phyloP scores from a whole-genome alignment of 306 rosid species.

The Prunus dulcis region DNA sequence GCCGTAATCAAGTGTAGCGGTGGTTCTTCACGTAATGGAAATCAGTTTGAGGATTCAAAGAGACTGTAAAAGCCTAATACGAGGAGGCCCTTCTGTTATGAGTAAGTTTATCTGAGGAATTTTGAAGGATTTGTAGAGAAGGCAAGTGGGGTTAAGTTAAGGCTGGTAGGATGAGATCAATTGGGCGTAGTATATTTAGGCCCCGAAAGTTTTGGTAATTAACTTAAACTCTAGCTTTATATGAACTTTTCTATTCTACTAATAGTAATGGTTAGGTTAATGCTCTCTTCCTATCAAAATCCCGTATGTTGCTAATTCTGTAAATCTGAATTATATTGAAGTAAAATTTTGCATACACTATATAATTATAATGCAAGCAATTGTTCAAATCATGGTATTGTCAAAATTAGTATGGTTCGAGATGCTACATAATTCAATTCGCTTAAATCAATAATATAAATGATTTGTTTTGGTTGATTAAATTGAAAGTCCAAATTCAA shows the following conservation, averaged over 20 bases:
- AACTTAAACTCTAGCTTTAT: not conserved
- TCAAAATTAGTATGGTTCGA: too few relatives aligned
- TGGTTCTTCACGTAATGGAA: not conserved
- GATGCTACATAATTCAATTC: too few relatives aligned
- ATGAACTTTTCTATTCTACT: too few relatives aligned
- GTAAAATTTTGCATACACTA: too few relatives aligned
- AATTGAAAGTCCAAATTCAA: too few relatives aligned
- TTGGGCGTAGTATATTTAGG: not conserved
- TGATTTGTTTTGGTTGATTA: too few relatives aligned
- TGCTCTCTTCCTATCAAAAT: not conserved
- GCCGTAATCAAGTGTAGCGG: not conserved
- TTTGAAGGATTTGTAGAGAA: slow-evolving; percentile 19
- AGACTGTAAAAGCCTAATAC: not conserved
- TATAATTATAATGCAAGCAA: too few relatives aligned
- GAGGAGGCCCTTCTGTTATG: not conserved
- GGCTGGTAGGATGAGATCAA: not conserved
- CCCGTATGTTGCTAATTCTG: not conserved
- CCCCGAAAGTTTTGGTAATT: not conserved
- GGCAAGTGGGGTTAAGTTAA: too few relatives aligned
- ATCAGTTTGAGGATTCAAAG: not conserved
- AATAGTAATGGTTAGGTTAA: too few relatives aligned
- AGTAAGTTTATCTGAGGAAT: not conserved
- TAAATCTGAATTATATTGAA: too few relatives aligned
- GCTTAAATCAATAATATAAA: too few relatives aligned
- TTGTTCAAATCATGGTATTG: too few relatives aligned